Conservation (phyloP, 306 rosid species). For the Oemleria cerasiformis region DNA sequence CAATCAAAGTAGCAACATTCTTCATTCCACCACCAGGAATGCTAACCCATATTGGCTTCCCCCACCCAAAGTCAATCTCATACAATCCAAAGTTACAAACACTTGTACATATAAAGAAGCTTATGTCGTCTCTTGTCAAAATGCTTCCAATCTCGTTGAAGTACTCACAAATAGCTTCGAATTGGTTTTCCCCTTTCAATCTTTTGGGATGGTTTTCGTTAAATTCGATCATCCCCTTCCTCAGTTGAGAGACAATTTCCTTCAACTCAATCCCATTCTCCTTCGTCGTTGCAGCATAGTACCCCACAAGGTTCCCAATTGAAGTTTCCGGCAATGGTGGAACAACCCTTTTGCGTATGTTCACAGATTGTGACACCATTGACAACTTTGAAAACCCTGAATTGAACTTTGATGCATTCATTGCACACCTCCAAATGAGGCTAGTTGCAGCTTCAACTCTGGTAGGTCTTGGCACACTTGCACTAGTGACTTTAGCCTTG, state of each 20-base stretch:
- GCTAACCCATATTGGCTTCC: conserved; percentile 16
- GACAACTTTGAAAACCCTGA: conserved; percentile 19
- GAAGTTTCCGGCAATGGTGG: conserved; percentile 25
- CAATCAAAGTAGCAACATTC: conserved; percentile 16
- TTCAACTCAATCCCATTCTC: background rate
- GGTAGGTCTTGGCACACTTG: conserved; percentile 17
- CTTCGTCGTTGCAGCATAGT: background rate
- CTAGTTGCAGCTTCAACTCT: conserved; percentile 39
- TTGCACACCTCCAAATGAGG: conserved; percentile 43
- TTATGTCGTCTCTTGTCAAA: background rate
- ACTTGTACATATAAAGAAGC: conserved; percentile 3
- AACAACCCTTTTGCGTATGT: conserved; percentile 28
- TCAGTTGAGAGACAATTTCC: background rate
- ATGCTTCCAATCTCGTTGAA: background rate
- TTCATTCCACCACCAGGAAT: background rate
- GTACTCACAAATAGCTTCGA: background rate
- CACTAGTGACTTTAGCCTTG: conserved; percentile 21
- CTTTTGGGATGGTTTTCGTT: background rate
- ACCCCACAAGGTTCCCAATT: conserved; percentile 37
- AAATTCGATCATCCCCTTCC: conserved; percentile 3
- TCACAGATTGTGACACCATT: conserved; percentile 30
- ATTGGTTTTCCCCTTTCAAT: background rate
- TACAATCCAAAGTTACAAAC: background rate
- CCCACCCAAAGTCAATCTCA: conserved; percentile 30
- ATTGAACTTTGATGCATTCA: conserved; percentile 18